These are phyloP conservation scores for Nitzschia inconspicua DNA, from an alignment of 108 stramenopile genomes.

Conservation along the genomic window DNA sequence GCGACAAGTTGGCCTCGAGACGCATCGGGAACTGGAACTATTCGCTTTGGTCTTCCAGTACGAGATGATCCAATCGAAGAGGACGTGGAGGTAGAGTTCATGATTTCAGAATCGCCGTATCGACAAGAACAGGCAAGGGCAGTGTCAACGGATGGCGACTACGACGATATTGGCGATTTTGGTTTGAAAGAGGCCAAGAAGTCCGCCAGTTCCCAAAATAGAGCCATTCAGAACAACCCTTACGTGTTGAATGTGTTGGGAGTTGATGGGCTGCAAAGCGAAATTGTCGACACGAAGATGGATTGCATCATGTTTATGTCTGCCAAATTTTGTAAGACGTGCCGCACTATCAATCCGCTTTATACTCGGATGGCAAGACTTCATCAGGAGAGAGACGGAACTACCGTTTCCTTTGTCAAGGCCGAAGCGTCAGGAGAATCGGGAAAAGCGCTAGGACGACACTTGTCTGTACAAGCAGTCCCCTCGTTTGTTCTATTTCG, in stretches of 20 bases:
- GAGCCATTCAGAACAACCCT: constrained; percentile 39
- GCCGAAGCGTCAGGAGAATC: constrained; percentile 59
- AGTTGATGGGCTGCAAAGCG: constrained; percentile 49
- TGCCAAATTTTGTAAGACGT: constrained; percentile 79
- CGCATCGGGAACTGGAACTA: constrained; percentile 51
- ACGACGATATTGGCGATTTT: constrained; percentile 20
- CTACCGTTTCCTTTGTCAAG: constrained; percentile 59
- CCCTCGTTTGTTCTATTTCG: constrained; percentile 77
- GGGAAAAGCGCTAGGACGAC: constrained; percentile 63
- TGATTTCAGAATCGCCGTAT: constrained; percentile 29
- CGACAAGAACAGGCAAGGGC: background rate
- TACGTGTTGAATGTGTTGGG: constrained; percentile 56
- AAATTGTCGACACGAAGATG: constrained; percentile 40
- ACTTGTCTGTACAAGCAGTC: constrained; percentile 64
- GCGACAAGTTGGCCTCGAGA: constrained; percentile 82
- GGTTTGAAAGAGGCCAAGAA: background rate
- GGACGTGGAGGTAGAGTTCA: constrained; percentile 31
- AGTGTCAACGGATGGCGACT: background rate
- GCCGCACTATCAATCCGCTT: constrained; percentile 52
- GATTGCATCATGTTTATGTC: constrained; percentile 71
- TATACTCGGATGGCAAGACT: constrained; percentile 71
- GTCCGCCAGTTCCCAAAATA: background rate
- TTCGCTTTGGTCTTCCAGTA: constrained; percentile 75
- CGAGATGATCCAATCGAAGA: constrained; percentile 42
- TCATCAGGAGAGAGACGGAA: constrained; percentile 22